These are phyloP conservation scores for Phytopythium montanum DNA, from an alignment of 352 stramenopile genomes.

Conservation along the genomic window DNA sequence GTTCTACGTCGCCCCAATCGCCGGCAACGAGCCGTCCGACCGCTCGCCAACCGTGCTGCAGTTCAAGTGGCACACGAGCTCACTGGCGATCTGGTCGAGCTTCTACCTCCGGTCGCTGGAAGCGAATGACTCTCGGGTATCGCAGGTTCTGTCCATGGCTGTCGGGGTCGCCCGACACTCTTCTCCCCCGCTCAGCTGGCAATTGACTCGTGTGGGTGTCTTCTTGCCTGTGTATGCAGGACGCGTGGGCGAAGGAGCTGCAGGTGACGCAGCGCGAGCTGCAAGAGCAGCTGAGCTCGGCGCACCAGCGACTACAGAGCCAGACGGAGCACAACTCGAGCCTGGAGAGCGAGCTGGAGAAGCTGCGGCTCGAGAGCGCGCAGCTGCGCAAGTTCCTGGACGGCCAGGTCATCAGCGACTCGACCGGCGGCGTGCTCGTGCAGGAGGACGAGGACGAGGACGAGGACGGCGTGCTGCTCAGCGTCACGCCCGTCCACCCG, in stretches of 20 bases:
- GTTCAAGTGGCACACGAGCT: slow-evolving; percentile 87
- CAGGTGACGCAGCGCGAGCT: slow-evolving; percentile 77
- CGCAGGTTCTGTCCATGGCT: slow-evolving; percentile 40
- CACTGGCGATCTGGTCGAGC: slow-evolving; percentile 70
- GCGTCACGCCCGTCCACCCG: slow-evolving; percentile 40
- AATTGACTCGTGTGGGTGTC: slow-evolving; percentile 2
- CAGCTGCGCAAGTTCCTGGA: slow-evolving; percentile 54
- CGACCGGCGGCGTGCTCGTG: slow-evolving; percentile 53
- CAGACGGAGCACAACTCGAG: slow-evolving; percentile 76
- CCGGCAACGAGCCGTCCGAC: slow-evolving; percentile 29
- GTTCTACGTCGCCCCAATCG: slow-evolving; percentile 66
- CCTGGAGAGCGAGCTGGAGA: slow-evolving; percentile 62
- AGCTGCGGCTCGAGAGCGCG: slow-evolving; percentile 59
- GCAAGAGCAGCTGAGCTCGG: slow-evolving; percentile 57
- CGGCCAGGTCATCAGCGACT: slow-evolving; percentile 75
- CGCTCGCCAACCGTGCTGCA: slow-evolving; percentile 71
- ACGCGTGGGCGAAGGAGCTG: slow-evolving; percentile 80
- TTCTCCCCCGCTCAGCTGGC: neutral
- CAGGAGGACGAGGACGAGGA: slow-evolving; percentile 76
- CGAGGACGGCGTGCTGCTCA: slow-evolving; percentile 74
- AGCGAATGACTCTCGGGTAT: slow-evolving; percentile 78
- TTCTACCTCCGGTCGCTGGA: slow-evolving; percentile 86
- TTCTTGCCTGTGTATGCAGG: slow-evolving; percentile 30
- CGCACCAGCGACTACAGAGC: slow-evolving; percentile 61
- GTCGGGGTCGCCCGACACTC: no score